phyloP scores from a whole-genome alignment of 1,139 yeast species.

The Zygosaccharomyces pseudobailii region DNA sequence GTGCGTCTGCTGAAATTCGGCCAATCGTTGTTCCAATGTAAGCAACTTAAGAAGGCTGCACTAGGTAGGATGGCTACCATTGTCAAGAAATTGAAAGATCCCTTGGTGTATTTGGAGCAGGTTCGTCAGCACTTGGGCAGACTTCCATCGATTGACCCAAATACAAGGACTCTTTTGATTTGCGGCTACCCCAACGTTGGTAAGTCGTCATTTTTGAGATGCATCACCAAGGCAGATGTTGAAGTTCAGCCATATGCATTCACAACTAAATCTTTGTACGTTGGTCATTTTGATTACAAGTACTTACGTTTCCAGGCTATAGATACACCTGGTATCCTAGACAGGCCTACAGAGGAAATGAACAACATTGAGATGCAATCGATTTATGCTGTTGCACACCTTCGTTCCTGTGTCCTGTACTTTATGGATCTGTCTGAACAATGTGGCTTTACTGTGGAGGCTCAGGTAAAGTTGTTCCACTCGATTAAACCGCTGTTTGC shows the following conservation, averaged over 20 bases:
- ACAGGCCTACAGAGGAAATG: constrained; percentile 99
- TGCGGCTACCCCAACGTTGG: constrained; percentile 99
- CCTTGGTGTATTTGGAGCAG: constrained; percentile 88
- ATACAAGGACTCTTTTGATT: constrained; percentile 91
- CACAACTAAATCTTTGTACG: constrained; percentile 91
- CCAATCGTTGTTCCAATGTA: constrained; percentile 96
- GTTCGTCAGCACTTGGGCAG: constrained; percentile 99
- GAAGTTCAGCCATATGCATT: constrained; percentile 99
- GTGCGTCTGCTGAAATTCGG: constrained; percentile 91
- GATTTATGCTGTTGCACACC: constrained; percentile 96
- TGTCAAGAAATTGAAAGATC: constrained; percentile 89
- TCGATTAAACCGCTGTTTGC: constrained; percentile 96
- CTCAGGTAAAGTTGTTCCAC: constrained; percentile 94
- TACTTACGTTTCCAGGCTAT: constrained; percentile 96
- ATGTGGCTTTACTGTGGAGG: constrained; percentile 97
- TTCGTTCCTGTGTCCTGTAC: constrained; percentile 91
- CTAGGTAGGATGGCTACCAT: constrained; percentile 99
- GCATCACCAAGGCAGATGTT: constrained; percentile 96
- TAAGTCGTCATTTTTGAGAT: constrained; percentile 87
- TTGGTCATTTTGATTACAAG: constrained; percentile 97
- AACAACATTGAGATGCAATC: constrained; percentile 99
- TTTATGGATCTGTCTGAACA: constrained; percentile 98
- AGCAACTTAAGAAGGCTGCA: constrained; percentile 97
- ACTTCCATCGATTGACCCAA: constrained; percentile 96
- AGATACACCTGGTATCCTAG: constrained; percentile 98